These are phyloP conservation scores for Auxenochlorella pyrenoidosa DNA, from an alignment of 139 green algal species.

Conservation along the genomic window DNA sequence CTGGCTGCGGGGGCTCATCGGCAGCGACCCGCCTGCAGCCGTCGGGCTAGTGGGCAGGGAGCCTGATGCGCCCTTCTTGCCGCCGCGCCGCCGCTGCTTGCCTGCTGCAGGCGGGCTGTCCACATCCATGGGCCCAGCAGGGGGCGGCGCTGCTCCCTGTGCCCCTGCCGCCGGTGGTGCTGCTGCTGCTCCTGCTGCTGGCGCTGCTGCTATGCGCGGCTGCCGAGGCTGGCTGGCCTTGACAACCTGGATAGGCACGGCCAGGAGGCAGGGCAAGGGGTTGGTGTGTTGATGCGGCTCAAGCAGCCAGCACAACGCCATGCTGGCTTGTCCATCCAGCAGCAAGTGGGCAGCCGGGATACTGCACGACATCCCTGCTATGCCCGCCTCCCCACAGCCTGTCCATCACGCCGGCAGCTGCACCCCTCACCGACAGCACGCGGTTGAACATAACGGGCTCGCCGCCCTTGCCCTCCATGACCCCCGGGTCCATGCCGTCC, in stretches of 20 bases:
- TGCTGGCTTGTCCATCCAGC: too few relatives aligned
- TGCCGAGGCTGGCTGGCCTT: conserved; percentile 28
- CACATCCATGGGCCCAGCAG: not conserved
- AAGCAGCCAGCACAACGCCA: too few relatives aligned
- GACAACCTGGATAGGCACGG: conserved; percentile 11
- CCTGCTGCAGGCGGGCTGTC: not conserved
- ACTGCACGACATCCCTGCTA: too few relatives aligned
- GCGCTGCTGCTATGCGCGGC: not conserved
- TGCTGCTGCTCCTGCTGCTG: conserved; percentile 8
- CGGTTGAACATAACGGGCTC: conserved; percentile 75
- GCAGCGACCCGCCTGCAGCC: not conserved
- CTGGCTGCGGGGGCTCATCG: not conserved
- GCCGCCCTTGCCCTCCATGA: conserved; percentile 89
- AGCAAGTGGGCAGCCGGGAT: not conserved
- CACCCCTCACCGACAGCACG: conserved; percentile 49
- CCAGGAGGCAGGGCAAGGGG: too few relatives aligned
- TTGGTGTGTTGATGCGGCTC: too few relatives aligned
- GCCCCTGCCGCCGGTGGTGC: not conserved
- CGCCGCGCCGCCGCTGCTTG: not conserved
- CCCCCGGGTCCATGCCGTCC: conserved; percentile 93
- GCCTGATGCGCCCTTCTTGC: not conserved
- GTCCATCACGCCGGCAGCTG: not conserved
- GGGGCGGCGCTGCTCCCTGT: not conserved
- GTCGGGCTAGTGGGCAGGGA: not conserved
- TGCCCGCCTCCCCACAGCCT: not conserved